Evolutionary conservation across 2,329 filamentous ascomycete species (phyloP).

Genomic region (Verticillium klebahnii): DNA sequence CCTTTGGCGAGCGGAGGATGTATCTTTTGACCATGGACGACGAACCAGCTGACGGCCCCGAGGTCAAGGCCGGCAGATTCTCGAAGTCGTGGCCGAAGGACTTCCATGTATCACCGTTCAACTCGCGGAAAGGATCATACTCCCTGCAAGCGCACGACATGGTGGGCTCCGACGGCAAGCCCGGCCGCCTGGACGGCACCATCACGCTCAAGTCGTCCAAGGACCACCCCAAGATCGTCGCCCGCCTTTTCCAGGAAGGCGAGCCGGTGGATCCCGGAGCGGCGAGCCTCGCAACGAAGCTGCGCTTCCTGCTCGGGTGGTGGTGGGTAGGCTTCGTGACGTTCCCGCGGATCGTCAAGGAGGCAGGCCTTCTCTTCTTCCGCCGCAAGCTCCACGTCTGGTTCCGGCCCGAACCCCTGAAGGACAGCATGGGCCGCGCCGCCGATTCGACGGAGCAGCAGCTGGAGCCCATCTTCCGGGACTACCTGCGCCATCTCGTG

Average conservation of each 20-base stretch:
- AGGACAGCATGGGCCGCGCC: slow-evolving; percentile 47
- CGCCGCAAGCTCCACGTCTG: slow-evolving; percentile 55
- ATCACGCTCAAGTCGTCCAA: slow-evolving; percentile 59
- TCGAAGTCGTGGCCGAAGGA: slow-evolving; percentile 60
- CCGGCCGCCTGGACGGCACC: slow-evolving; percentile 48
- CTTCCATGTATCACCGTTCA: slow-evolving; percentile 75
- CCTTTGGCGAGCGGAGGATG: slow-evolving; percentile 66
- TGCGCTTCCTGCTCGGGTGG: slow-evolving; percentile 50
- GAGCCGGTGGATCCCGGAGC: slow-evolving; percentile 42
- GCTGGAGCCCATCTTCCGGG: slow-evolving; percentile 42
- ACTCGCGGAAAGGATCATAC: slow-evolving; percentile 53
- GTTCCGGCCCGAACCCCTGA: slow-evolving; percentile 58
- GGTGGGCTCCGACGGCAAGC: slow-evolving; percentile 24
- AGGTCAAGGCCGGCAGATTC: slow-evolving; percentile 20
- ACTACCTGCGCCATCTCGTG: slow-evolving; percentile 46
- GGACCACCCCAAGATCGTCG: slow-evolving; percentile 54
- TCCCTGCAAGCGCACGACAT: slow-evolving; percentile 45
- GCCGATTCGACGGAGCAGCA: slow-evolving; percentile 44
- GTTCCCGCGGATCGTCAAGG: slow-evolving; percentile 58
- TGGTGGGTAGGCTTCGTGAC: slow-evolving; percentile 65
- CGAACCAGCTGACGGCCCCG: background rate
- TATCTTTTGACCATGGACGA: slow-evolving; percentile 50
- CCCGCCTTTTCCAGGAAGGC: slow-evolving; percentile 51
- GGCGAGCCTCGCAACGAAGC: slow-evolving; percentile 37
- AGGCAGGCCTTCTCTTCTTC: slow-evolving; percentile 56